Evolutionary conservation across 257 asterid genomes (phyloP), one percentile per base, ranked within the genome.

Genomic region (Nicotiana undulata): DNA sequence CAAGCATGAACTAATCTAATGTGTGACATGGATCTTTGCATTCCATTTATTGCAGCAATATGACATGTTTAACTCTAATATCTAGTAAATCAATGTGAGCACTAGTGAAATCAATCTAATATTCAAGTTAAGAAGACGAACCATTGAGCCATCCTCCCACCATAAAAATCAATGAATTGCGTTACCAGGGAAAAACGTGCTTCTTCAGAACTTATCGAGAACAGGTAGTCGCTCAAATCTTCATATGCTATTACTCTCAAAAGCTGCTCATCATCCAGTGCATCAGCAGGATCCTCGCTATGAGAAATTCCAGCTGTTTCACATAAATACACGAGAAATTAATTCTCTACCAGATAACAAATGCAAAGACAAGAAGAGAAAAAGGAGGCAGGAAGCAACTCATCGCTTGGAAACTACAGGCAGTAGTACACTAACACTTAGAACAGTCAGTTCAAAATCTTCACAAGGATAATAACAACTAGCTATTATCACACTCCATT

Each of bases 101-200:
- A 49, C 61, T 49, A 74, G 17, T 13, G 79, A 74, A 49, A 32
- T 24, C 61, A 74, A 74, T 74, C 28, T 24, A 49, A 26, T 26
- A 74, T 49, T 74, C 79, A 74, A 74, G 80, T 65, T 29, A 79
- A 79, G 70, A 84, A 74, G 75, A 90, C 96, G 78, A 81, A 96
- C 99, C 99, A 96, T 79, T 94, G 97, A 83, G 93, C 82, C 74
- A 92, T 91, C 86, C 92, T 90, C 86, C 99, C 99, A 16, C 91
- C 97, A 77, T 85, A 96, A 91, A 92, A 96, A 82, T 96, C 98
- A 81, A 91, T 88, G 80, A 94, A 92, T 86, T 96, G 99, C 64
- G 89, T 82, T 28, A 91, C 89, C 10, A 94, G 89, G 83, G 99
- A 94, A 80, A 88, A 70, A 9, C 89, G 94, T 58, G 97, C 97